phyloP scores from a whole-genome alignment of 345 rosid species.

The Citrus sp. region DNA sequence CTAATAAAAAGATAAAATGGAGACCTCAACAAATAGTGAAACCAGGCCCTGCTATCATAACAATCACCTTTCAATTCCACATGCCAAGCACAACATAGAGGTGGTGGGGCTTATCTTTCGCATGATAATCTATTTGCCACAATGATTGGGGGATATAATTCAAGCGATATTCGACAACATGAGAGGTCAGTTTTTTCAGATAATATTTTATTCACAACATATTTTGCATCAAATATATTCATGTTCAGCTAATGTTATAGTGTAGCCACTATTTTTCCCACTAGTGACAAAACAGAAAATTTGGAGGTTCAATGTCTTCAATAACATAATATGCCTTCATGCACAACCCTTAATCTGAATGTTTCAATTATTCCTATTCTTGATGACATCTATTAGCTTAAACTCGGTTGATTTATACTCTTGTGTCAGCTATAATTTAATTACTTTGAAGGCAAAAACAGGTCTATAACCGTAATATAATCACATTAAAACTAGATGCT shows the following conservation, averaged over 20 bases:
- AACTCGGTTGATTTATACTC: neutral
- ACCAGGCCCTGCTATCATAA: constrained; percentile 1
- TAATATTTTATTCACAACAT: neutral
- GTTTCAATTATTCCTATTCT: neutral
- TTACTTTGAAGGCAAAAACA: no score
- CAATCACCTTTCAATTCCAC: constrained; percentile 12
- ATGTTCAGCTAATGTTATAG: neutral
- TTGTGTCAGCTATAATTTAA: neutral
- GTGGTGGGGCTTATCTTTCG: constrained; percentile 4
- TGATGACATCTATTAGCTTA: neutral
- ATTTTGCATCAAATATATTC: no score
- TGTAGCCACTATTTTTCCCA: neutral
- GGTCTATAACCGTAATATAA: no score
- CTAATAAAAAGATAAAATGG: neutral
- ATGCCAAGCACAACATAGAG: constrained; percentile 11
- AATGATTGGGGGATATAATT: constrained; percentile 5
- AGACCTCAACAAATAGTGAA: neutral
- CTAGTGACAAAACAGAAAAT: neutral
- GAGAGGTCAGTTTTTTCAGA: neutral
- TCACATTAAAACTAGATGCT: neutral
- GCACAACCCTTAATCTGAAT: neutral
- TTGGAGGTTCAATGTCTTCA: neutral
- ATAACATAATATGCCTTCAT: neutral
- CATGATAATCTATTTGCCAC: neutral
- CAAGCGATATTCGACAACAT: neutral